These are phyloP conservation scores for Tulasnella sp. DNA, from an alignment of 768 basidiomycete species.

Conservation along the genomic window DNA sequence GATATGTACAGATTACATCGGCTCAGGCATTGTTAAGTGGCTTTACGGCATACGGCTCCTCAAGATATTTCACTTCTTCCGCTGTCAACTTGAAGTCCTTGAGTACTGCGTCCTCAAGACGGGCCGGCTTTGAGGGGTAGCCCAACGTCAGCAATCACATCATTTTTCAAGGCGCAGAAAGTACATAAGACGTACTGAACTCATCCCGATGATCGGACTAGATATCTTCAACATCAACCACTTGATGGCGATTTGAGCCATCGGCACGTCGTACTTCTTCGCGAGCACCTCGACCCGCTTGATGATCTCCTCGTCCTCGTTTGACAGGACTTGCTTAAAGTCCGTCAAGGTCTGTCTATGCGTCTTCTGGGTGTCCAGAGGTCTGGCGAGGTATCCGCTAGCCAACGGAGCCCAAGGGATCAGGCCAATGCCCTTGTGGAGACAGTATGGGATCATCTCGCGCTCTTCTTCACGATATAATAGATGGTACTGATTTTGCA, in stretches of 20 bases:
- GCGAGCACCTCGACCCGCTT: conserved; percentile 31
- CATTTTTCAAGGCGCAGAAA: background rate
- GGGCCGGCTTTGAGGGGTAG: conserved; percentile 8
- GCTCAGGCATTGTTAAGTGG: too few species aligned
- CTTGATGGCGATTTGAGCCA: conserved; percentile 37
- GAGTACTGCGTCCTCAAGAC: conserved; percentile 27
- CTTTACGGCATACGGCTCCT: conserved; percentile 22
- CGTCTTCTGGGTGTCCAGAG: background rate
- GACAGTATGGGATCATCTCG: conserved; percentile 27
- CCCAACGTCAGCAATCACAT: background rate
- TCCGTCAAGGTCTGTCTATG: conserved; percentile 24
- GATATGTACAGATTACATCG: too few species aligned
- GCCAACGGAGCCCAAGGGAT: conserved; percentile 42
- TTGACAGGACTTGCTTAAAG: conserved; percentile 23
- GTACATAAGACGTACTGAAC: conserved; percentile 21
- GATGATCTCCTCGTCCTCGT: conserved; percentile 28
- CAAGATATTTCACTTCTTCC: conserved; percentile 27
- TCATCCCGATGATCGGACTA: conserved; percentile 27
- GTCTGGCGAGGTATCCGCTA: conserved; percentile 18
- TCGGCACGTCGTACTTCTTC: conserved; percentile 30
- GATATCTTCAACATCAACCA: conserved; percentile 31
- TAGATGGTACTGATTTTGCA: conserved; percentile 44
- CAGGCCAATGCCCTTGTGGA: conserved; percentile 39
- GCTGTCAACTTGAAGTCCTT: conserved; percentile 22
- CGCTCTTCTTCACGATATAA: conserved; percentile 43